phyloP scores from a whole-genome alignment of 169 alveolate species.

The Perkinsus olseni region DNA sequence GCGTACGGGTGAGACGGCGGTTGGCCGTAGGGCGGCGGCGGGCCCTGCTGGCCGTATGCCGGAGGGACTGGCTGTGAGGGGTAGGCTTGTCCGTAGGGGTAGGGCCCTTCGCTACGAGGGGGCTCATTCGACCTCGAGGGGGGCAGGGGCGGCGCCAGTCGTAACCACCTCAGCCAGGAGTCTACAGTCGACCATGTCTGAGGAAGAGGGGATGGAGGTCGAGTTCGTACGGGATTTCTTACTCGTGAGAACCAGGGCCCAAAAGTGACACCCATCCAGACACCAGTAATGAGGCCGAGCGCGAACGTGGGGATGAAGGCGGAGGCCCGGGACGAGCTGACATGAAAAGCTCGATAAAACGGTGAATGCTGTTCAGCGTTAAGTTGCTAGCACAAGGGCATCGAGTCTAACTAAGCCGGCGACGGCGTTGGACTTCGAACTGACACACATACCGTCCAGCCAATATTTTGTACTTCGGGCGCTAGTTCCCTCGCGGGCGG shows the following conservation, averaged over 20 bases:
- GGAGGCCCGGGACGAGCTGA: background rate
- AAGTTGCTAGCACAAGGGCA: background rate
- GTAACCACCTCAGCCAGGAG: background rate
- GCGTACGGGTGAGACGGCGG: no score
- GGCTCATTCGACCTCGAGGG: background rate
- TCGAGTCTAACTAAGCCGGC: no score
- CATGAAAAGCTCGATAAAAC: background rate
- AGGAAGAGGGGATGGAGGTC: background rate
- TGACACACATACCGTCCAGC: no score
- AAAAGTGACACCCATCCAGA: background rate
- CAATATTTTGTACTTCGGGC: background rate
- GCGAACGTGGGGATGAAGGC: background rate
- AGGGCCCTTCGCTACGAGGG: background rate
- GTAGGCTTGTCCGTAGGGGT: background rate
- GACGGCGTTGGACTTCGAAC: no score
- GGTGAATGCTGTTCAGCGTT: background rate
- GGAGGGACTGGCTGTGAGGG: background rate
- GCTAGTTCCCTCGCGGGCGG: background rate
- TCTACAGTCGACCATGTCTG: background rate
- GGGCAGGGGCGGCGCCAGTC: background rate
- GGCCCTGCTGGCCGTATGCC: background rate
- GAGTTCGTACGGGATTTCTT: background rate
- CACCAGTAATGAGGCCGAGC: background rate
- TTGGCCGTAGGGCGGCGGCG: background rate
- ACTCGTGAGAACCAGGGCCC: background rate